A percentile compares a stretch with the other conserved stretches of the same genome.
phyloP scores from a whole-genome alignment of 2,329 filamentous ascomycete genomes.

The Nothophoma quercina region DNA sequence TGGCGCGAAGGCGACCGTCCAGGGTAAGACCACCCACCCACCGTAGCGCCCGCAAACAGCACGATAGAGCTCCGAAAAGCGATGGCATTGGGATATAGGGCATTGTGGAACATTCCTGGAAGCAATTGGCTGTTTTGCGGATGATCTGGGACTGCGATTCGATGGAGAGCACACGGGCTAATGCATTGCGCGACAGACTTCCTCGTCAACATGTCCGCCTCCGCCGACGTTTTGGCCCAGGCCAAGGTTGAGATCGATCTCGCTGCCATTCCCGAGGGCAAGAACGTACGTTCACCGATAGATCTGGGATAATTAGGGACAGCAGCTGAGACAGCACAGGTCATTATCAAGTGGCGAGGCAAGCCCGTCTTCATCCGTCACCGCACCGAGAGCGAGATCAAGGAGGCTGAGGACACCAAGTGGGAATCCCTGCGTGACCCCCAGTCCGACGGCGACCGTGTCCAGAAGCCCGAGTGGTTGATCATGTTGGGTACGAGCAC shows the following conservation, averaged over 20 bases:
- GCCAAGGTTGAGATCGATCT: conserved; percentile 99
- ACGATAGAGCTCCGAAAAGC: conserved; percentile 16
- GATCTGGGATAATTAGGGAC: background rate
- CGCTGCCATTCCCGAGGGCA: conserved; percentile 91
- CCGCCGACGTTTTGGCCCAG: conserved; percentile 97
- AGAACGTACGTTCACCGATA: conserved; percentile 76
- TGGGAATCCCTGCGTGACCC: conserved; percentile 87
- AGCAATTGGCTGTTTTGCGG: conserved; percentile 43
- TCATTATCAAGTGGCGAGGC: conserved; percentile 99
- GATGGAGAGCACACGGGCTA: conserved; percentile 42
- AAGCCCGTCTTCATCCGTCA: conserved; percentile 99
- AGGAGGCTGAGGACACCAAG: conserved; percentile 89
- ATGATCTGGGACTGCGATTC: conserved; percentile 32
- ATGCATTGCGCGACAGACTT: conserved; percentile 73
- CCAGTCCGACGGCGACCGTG: conserved; percentile 87
- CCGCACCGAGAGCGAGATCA: conserved; percentile 91
- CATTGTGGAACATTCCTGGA: conserved; percentile 8
- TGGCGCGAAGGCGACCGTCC: conserved; percentile 96
- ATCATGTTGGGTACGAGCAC: conserved; percentile 88
- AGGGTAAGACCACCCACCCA: conserved; percentile 71
- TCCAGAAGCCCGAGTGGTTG: conserved; percentile 98
- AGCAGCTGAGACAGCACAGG: conserved; percentile 58
- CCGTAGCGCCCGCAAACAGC: conserved; percentile 12
- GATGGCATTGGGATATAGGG: conserved; percentile 4
- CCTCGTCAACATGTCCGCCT: conserved; percentile 99